Evolutionary conservation across 2,329 filamentous ascomycete genomes (phyloP), one percentile per base, ranked within the genome.

Genomic region (Lecanicillium sp.): DNA sequence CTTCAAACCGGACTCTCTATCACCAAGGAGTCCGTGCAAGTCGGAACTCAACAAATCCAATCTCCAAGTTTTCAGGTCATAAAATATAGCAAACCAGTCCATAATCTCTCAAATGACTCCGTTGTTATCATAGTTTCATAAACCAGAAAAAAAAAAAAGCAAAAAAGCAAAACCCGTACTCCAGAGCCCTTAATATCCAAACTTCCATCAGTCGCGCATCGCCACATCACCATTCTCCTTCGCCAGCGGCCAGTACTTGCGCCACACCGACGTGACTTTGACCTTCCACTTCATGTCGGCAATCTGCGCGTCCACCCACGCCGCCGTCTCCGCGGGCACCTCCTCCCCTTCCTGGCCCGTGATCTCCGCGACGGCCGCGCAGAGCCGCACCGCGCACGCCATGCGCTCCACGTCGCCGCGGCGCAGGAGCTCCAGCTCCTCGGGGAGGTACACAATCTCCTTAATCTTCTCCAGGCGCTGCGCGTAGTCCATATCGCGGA

Each of bases 391-490:
- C 14, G 58, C 58, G 15, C 53, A 52, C 17, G 50, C 47, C 35
- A 65, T 52, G 20, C 63, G 56, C 2, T 52, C 48, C 57, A 56
- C 64, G 14, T 64, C 52, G 1, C 52, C 49, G 11, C 35, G 48
- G 10, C 37, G 41, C 23, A 65, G 48, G 3, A 57, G 56, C 7
- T 33, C 48, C 27, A 56, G 38, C 51, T 67, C 63, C 42, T 67
- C 64, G 4, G 51, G 45, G 5, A 61, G 20, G 15, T 56, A 63
- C 5, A 61, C 45, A 15, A 65, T 57, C 12, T 49, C 53, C 11
- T 54, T 51, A 24, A 66, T 52, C 15, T 47, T 55, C 2, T 24
- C 27, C 3, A 61, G 53, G 4, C 60, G 56, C 24, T 57, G 51
- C 10, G 41, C 14, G 50, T 56, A 60, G 17, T 49, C 33, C 45